A percentile compares a stretch with the other conserved stretches of the same genome.
Conservation (phyloP, 345 rosid species). For the Conringia planisiliqua region DNA sequence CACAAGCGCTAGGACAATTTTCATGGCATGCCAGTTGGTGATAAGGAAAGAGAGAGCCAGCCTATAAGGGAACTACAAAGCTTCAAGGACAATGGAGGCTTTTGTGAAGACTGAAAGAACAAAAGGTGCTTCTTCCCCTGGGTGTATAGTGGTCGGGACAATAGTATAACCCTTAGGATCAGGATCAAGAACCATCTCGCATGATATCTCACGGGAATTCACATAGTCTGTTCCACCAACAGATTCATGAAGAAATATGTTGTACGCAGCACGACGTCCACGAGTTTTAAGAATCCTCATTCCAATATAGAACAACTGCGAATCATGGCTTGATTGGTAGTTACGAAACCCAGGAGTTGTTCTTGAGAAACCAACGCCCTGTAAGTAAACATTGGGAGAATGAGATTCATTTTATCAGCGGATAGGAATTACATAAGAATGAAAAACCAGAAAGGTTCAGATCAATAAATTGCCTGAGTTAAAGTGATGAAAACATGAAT, state of each 20-base stretch:
- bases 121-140: constrained; percentile 99
- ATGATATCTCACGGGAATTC: constrained; percentile 98
- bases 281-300: constrained; percentile 98
- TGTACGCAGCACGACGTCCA: constrained; percentile 92
- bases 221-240: constrained; percentile 99
- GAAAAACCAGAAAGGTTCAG: not conserved
- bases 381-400: constrained; percentile 14
- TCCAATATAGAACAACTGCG: constrained; percentile 93
- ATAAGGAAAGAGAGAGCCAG: constrained; percentile 24
- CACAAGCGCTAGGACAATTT: constrained; percentile 39
- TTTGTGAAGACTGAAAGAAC: constrained; percentile 96
- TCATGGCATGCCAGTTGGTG: constrained; percentile 27
- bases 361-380: constrained; percentile 99
- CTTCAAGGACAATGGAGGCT: constrained; percentile 77
- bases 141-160: constrained; percentile 97
- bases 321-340: constrained; percentile 93
- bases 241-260: constrained; percentile 94
- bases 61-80: constrained; percentile 42
- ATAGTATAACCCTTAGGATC: constrained; percentile 99
- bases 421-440: not conserved
- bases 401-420: not conserved
- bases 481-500: constrained; percentile 93
- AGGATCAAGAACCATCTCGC: constrained; percentile 99
- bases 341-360: constrained; percentile 91
- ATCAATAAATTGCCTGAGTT: constrained; percentile 65